These are phyloP conservation scores for Candida jianshihensis DNA, from an alignment of 805 yeast species.

Conservation along the genomic window DNA sequence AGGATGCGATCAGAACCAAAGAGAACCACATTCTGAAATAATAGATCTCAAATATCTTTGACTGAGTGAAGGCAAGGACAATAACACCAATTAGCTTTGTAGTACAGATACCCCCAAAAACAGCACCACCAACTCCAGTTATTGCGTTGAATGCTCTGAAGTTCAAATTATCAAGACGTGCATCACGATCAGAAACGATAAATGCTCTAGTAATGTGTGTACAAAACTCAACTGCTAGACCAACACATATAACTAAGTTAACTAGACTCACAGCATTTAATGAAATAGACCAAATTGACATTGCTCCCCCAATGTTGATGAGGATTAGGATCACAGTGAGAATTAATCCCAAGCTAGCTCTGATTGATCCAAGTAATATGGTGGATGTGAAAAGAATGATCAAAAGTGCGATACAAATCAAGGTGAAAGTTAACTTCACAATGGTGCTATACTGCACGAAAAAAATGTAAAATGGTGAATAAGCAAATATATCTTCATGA, in stretches of 20 bases:
- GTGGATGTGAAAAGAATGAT: constrained; percentile 48
- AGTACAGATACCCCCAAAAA: constrained; percentile 81
- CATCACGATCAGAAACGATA: constrained; percentile 28
- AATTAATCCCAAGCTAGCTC: constrained; percentile 50
- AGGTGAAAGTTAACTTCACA: constrained; percentile 45
- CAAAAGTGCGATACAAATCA: constrained; percentile 45
- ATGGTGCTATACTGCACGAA: constrained; percentile 82
- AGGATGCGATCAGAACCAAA: constrained; percentile 65
- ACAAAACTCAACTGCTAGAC: constrained; percentile 90
- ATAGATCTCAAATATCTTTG: constrained; percentile 84
- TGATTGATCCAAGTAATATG: constrained; percentile 58
- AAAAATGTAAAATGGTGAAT: constrained; percentile 87
- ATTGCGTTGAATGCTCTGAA: constrained; percentile 49
- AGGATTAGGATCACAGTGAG: constrained; percentile 58
- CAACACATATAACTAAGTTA: constrained; percentile 85
- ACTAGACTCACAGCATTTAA: constrained; percentile 88
- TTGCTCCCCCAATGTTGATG: constrained; percentile 69
- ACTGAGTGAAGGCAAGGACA: constrained; percentile 80
- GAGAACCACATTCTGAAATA: constrained; percentile 94
- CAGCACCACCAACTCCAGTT: constrained; percentile 80
- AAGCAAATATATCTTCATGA: constrained; percentile 64
- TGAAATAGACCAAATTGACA: constrained; percentile 69
- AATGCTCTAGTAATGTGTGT: constrained; percentile 81
- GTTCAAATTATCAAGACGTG: constrained; percentile 23
- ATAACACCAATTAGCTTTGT: constrained; percentile 85